Evolutionary conservation across 139 green algal species (phyloP).

Genomic region (Ettlia oleoabundans): DNA sequence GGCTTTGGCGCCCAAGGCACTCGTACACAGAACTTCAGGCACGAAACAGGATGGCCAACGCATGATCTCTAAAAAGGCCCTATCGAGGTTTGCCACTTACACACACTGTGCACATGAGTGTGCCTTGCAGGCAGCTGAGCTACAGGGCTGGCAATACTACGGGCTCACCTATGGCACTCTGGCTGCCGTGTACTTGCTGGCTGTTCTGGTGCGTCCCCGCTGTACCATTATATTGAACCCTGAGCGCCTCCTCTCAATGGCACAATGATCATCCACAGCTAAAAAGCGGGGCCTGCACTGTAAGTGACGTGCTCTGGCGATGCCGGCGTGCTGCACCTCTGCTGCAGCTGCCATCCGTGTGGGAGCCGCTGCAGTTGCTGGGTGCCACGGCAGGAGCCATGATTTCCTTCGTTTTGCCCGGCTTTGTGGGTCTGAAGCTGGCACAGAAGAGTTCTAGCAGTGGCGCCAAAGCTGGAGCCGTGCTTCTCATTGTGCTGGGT

Average conservation of each 20-base stretch:
- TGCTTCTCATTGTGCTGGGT: too few relatives aligned
- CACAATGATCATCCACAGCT: background rate
- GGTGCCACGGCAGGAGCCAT: background rate
- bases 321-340: too few relatives aligned
- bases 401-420: background rate
- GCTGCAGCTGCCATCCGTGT: background rate
- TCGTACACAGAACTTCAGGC: background rate
- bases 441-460: too few relatives aligned
- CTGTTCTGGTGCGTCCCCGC: background rate
- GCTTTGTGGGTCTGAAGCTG: background rate
- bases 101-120: background rate
- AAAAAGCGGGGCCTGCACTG: too few relatives aligned
- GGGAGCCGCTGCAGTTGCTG: slow-evolving; percentile 16
- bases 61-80: background rate
- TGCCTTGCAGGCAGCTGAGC: background rate
- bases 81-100: background rate
- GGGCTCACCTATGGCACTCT: background rate
- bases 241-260: background rate
- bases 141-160: slow-evolving; percentile 7
- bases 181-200: background rate
- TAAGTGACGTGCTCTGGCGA: too few relatives aligned
- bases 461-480: too few relatives aligned
- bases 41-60: background rate
- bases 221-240: background rate
- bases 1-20: background rate